These are phyloP conservation scores for Suaeda aralocaspica DNA, from an alignment of 148 eudicot genomes.

Conservation along the genomic window DNA sequence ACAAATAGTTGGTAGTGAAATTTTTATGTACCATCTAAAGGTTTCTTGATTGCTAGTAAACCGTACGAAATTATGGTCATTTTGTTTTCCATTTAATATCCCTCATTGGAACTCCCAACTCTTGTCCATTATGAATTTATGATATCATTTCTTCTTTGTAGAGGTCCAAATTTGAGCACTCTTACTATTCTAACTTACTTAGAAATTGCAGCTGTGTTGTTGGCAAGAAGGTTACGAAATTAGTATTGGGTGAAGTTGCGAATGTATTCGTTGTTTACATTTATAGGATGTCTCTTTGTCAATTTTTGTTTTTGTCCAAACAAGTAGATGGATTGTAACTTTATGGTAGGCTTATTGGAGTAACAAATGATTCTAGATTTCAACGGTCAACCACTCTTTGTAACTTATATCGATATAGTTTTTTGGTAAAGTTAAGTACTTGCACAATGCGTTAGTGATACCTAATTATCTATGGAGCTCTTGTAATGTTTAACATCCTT, in stretches of 20 bases:
- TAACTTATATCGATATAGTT: constrained; percentile 13
- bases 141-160: constrained; percentile 19
- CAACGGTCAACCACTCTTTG: constrained; percentile 24
- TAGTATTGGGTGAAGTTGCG: constrained; percentile 13
- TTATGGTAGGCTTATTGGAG: constrained; percentile 20
- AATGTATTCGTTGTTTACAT: constrained; percentile 16
- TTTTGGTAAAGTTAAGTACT: constrained; percentile 8
- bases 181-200: constrained; percentile 14
- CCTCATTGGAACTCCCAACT: constrained; percentile 33
- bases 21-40: constrained; percentile 30
- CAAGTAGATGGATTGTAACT: constrained; percentile 20
- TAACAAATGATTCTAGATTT: neutral
- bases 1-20: constrained; percentile 32
- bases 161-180: constrained; percentile 24
- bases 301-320: constrained; percentile 1
- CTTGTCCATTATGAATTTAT: constrained; percentile 22
- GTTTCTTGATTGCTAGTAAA: constrained; percentile 14
- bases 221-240: constrained; percentile 15
- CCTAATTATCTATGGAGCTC: neutral
- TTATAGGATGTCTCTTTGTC: neutral
- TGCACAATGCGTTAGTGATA: neutral
- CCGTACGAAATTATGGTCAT: constrained; percentile 12
- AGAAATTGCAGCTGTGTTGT: constrained; percentile 24
- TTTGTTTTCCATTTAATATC: constrained; percentile 24
- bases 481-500: constrained; percentile 5